Evolutionary conservation across 768 basidiomycete species (phyloP), one percentile per base, ranked within the genome.

Genomic region (Termitomyces sp.): DNA sequence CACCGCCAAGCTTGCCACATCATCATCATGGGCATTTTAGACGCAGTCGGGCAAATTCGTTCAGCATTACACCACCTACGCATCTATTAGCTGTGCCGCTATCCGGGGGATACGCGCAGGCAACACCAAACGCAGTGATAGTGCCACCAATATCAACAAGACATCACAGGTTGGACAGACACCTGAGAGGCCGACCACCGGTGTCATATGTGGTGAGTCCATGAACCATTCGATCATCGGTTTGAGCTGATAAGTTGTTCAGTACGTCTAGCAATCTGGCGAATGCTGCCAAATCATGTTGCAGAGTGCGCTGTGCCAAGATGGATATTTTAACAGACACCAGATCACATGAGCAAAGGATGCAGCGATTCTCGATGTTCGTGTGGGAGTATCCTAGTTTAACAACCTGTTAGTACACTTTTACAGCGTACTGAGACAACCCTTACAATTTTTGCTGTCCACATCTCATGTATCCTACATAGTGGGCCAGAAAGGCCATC

Each of bases 161-260:
- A 29, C 51, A 49, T 45, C 58, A 57, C 11, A 49, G 52, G n/a
- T 55, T 34, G 43, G 52, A 42, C 17, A 60, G 45, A 37, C 62
- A 65, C 38, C 25, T 25, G 25, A 65, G 56, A 48, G 6, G 52
- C 12, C 38, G 45, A 3, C 52, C 56, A 29, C 38, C 25, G 29
- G 48, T 58, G 10, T 55, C 61, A 20, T 65, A 61, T 43, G 60
- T 65, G 57, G 65, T 63, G 15, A 56, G 65, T 25, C n/a, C 48
- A 49, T 14, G 8, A 7, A 2, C 25, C 15, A 54, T 42, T 31
- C 20, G n/a, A 25, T 17, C 53, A n/a, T 38, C 9, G 11, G 42
- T 54, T n/a, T 54, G 38, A 40, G 4, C 38, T 4, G 8, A 29
- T 17, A 25, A 20, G 29, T 54, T 54, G 1, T 38, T 17, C 25